A percentile compares a stretch with the other conserved stretches of the same genome.
Evolutionary conservation across 306 rosid genomes (phyloP).

Genomic region (Glycine tomentella): DNA sequence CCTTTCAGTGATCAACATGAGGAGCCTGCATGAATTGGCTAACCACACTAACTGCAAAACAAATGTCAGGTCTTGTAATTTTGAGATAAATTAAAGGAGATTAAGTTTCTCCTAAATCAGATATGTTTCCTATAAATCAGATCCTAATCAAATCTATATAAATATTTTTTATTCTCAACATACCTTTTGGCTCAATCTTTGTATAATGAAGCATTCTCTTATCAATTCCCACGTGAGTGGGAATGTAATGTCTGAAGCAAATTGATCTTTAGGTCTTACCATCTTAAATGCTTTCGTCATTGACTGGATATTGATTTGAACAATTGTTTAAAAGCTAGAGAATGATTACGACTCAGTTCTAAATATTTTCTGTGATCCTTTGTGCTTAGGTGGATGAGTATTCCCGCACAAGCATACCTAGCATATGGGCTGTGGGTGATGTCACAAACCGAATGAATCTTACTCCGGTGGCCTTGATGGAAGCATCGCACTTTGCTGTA

Average conservation of each 20-base stretch:
- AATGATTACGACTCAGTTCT: conserved; percentile 26
- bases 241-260: not conserved
- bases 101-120: no score
- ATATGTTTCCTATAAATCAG: no score
- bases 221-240: not conserved
- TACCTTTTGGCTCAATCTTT: not conserved
- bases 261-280: conserved; percentile 19
- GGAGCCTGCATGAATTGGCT: no score
- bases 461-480: conserved; percentile 97
- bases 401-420: conserved; percentile 78
- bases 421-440: conserved; percentile 98
- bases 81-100: no score
- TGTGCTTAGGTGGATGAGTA: conserved; percentile 78
- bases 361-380: conserved; percentile 29
- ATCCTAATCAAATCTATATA: no score
- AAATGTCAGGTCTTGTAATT: no score
- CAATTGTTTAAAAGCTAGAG: not conserved
- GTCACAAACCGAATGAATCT: conserved; percentile 90
- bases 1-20: no score
- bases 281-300: conserved; percentile 23
- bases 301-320: conserved; percentile 12
- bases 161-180: no score
- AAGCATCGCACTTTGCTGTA: conserved; percentile 86
- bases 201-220: not conserved
- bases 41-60: no score